Percentiles rank a stretch among this genome's conserved stretches.
Evolutionary conservation across 345 rosid species (phyloP).

Genomic region (Microthlaspi erraticum): DNA sequence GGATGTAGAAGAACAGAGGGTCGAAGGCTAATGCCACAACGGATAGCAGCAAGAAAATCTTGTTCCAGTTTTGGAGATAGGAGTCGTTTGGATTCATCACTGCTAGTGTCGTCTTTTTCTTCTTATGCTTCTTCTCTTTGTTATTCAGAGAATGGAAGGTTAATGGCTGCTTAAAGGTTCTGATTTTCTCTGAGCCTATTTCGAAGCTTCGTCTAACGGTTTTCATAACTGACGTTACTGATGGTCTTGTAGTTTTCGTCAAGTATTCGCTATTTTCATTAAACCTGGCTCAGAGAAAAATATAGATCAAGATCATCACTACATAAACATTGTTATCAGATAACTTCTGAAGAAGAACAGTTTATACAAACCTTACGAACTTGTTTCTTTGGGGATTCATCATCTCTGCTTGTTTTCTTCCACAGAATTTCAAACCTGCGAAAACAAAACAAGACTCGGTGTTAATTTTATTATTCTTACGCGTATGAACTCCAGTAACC

Average conservation of each 20-base stretch:
- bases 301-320: slow-evolving; percentile 24
- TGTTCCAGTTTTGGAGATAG: slow-evolving; percentile 49
- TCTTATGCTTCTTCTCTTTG: slow-evolving; percentile 30
- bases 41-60: slow-evolving; percentile 41
- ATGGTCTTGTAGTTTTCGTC: slow-evolving; percentile 35
- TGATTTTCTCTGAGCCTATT: slow-evolving; percentile 54
- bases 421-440: slow-evolving; percentile 24
- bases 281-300: slow-evolving; percentile 51
- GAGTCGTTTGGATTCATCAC: slow-evolving; percentile 50
- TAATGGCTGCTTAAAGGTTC: slow-evolving; percentile 51
- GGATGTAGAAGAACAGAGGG: slow-evolving; percentile 50
- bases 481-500: background rate
- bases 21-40: slow-evolving; percentile 50
- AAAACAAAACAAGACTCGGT: background rate
- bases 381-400: slow-evolving; percentile 31
- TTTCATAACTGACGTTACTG: slow-evolving; percentile 45
- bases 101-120: slow-evolving; percentile 27
- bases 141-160: slow-evolving; percentile 6
- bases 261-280: slow-evolving; percentile 35
- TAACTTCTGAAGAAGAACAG: background rate
- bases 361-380: slow-evolving; percentile 38
- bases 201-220: slow-evolving; percentile 48
- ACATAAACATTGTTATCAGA: background rate
- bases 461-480: background rate
- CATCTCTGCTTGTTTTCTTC: slow-evolving; percentile 29